phyloP scores from a whole-genome alignment of 1,139 yeast species.

The Pichia sp. region DNA sequence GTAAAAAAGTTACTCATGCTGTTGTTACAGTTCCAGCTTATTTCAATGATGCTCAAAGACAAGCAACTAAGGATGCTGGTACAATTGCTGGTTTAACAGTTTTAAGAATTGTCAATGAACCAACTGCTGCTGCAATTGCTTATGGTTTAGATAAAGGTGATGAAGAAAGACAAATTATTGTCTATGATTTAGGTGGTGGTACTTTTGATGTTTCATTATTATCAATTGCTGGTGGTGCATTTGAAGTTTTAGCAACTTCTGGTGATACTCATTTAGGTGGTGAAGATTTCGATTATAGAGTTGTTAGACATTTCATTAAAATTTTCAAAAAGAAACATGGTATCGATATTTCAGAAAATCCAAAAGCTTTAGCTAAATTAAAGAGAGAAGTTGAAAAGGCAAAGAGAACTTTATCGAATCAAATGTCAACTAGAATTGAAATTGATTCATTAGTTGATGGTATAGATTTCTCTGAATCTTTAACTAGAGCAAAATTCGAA shows the following conservation, averaged over 20 bases:
- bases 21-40: constrained; percentile 97
- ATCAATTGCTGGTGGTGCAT: constrained; percentile 87
- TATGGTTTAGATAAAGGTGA: constrained; percentile 90
- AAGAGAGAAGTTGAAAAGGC: constrained; percentile 97
- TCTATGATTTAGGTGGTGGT: constrained; percentile 96
- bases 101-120: constrained; percentile 92
- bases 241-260: constrained; percentile 90
- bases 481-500: constrained; percentile 93
- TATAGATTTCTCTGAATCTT: constrained; percentile 85
- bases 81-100: constrained; percentile 92
- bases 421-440: constrained; percentile 84
- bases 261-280: constrained; percentile 97
- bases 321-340: constrained; percentile 83
- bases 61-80: constrained; percentile 98
- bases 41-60: constrained; percentile 97
- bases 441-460: constrained; percentile 95
- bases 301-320: constrained; percentile 79
- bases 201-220: constrained; percentile 87
- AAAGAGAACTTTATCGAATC: constrained; percentile 87
- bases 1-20: constrained; percentile 84
- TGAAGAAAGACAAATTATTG: constrained; percentile 80
- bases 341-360: constrained; percentile 65
- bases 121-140: constrained; percentile 98
- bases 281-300: constrained; percentile 90
- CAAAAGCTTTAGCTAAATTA: constrained; percentile 79